Evolutionary conservation across 2,329 filamentous ascomycete genomes (phyloP).

Genomic region (Drechslerella stenobrocha): DNA sequence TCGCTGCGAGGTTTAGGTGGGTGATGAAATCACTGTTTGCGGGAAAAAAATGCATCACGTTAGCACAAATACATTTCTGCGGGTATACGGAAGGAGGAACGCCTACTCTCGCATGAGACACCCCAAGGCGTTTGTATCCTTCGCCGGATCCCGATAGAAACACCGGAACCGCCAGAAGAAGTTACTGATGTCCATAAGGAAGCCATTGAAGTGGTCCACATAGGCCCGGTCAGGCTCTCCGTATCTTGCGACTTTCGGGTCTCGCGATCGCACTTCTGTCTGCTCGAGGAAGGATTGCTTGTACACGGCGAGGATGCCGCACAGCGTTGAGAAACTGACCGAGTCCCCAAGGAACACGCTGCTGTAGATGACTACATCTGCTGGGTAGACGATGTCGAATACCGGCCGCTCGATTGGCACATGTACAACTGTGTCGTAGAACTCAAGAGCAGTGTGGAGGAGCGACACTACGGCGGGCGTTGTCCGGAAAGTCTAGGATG

Average conservation of each 20-base stretch:
- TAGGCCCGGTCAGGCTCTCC: slow-evolving; percentile 63
- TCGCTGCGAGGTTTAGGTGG: slow-evolving; percentile 45
- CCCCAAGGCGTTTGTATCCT: slow-evolving; percentile 65
- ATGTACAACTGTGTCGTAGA: slow-evolving; percentile 67
- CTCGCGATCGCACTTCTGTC: slow-evolving; percentile 26
- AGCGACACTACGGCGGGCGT: slow-evolving; percentile 39
- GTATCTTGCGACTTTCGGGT: slow-evolving; percentile 48
- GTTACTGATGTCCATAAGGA: slow-evolving; percentile 85
- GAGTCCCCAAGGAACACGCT: slow-evolving; percentile 69
- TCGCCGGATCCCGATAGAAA: slow-evolving; percentile 56
- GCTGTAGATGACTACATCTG: slow-evolving; percentile 69
- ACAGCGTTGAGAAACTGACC: slow-evolving; percentile 69
- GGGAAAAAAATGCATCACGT: not conserved
- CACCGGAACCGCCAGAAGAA: slow-evolving; percentile 72
- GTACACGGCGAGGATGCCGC: slow-evolving; percentile 65
- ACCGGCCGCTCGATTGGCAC: slow-evolving; percentile 55
- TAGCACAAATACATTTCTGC: not conserved
- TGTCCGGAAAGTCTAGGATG: slow-evolving; percentile 8
- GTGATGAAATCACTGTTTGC: slow-evolving; percentile 49
- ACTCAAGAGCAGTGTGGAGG: slow-evolving; percentile 66
- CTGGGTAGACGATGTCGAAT: slow-evolving; percentile 69
- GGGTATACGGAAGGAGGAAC: not conserved
- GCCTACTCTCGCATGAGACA: slow-evolving; percentile 59
- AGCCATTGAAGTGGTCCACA: slow-evolving; percentile 75
- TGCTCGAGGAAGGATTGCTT: slow-evolving; percentile 33